Evolutionary conservation across 345 rosid species (phyloP).

Genomic region (Citrus reticulata): DNA sequence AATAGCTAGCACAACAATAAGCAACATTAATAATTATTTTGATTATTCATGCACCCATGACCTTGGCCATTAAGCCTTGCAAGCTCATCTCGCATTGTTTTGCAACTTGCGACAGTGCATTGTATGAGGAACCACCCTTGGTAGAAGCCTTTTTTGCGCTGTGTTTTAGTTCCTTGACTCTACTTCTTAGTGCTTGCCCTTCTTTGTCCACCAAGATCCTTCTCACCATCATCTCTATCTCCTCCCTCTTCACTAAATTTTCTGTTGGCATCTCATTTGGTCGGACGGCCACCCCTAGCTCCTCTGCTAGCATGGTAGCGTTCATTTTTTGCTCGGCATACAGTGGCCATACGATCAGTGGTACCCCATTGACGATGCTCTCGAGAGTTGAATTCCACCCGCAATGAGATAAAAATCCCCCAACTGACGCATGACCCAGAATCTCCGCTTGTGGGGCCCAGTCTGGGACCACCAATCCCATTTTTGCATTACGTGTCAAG

Average conservation of each 20-base stretch:
- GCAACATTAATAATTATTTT: not conserved
- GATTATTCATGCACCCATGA: not conserved
- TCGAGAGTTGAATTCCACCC: slow-evolving; percentile 72
- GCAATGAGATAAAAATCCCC: slow-evolving; percentile 69
- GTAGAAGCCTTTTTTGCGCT: not conserved
- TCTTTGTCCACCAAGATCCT: not conserved
- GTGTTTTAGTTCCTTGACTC: not conserved
- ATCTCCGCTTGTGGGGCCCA: slow-evolving; percentile 69
- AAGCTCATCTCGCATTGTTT: slow-evolving; percentile 5
- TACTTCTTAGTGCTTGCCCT: not conserved
- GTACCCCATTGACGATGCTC: slow-evolving; percentile 54
- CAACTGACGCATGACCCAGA: slow-evolving; percentile 50
- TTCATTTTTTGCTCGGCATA: not conserved
- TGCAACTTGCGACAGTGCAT: not conserved
- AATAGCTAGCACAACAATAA: not conserved
- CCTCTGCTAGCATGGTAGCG: not conserved
- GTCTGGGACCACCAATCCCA: slow-evolving; percentile 39
- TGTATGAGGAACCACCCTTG: not conserved
- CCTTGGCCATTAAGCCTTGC: not conserved
- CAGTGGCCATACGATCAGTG: slow-evolving; percentile 40
- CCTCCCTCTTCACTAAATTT: slow-evolving; percentile 12
- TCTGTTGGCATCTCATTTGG: not conserved
- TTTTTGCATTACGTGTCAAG: slow-evolving; percentile 24
- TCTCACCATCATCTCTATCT: slow-evolving; percentile 6
- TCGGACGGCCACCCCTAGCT: slow-evolving; percentile 8